Evolutionary conservation across 108 stramenopile genomes (phyloP), one percentile per base, ranked within the genome.

Genomic region (Parmales sp.): DNA sequence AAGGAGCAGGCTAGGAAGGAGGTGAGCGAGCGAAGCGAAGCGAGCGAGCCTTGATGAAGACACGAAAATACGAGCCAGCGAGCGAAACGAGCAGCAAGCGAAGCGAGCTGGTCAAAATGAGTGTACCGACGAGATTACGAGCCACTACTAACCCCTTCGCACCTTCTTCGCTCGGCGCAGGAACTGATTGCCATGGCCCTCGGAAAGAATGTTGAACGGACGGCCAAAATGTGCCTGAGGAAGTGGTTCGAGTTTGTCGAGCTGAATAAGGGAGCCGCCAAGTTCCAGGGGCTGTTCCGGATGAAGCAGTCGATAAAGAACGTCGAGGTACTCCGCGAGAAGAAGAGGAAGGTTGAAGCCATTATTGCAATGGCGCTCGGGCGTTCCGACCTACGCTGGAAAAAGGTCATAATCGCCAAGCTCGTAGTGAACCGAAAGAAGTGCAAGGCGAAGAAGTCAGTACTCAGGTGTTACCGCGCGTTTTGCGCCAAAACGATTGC

Each of bases 1-100:
- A 60, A 60, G 26, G 54, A 60, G 54, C 29, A 34, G 54, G 36
- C 18, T 16, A 60, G 54, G 54, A 60, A 60, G 54, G 54, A 60
- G n/a, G n/a, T n/a, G n/a, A n/a, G n/a, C n/a, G n/a, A n/a, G n/a
- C n/a, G n/a, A n/a, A n/a, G n/a, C n/a, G n/a, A n/a, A n/a, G n/a
- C n/a, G n/a, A n/a, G n/a, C n/a, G n/a, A n/a, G n/a, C n/a, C n/a
- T n/a, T n/a, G n/a, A n/a, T n/a, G n/a, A n/a, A n/a, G n/a, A n/a
- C n/a, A n/a, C n/a, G n/a, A n/a, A n/a, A n/a, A n/a, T n/a, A n/a
- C n/a, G n/a, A n/a, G n/a, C n/a, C n/a, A n/a, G n/a, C n/a, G n/a
- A n/a, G n/a, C n/a, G n/a, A n/a, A n/a, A n/a, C n/a, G n/a, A n/a
- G n/a, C n/a, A n/a, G n/a, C n/a, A n/a, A n/a, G n/a, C n/a, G n/a